Evolutionary conservation across 371 early-diverging fungal species (phyloP), one percentile per base, ranked within the genome.

Genomic region (Rhizopus sp.): DNA sequence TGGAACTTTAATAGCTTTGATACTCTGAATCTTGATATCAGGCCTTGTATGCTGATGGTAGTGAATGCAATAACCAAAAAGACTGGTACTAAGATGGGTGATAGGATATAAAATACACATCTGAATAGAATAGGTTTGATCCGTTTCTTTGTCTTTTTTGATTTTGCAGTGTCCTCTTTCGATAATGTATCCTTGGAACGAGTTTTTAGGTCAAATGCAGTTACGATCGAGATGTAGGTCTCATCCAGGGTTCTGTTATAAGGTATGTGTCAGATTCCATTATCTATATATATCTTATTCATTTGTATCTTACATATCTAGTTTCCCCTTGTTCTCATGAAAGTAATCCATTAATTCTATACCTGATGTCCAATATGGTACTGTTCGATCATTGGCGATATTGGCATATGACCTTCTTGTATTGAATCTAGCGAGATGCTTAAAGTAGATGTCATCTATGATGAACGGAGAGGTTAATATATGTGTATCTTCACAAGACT

Each of bases 351-450:
- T 62, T 29, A 67, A 55, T 34, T 78, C 70, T 46, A 88, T 75
- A 4, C 83, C 80, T n/a, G 86, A 82, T 4, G 86, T 87, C 80
- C 82, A 82, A 59, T 82, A 88, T 8, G 85, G 80, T 0, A 91
- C 90, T 1, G 85, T 82, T 9, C 83, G 79, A 65, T 93, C 93
- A 63, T 87, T 86, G 4, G 60, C 55, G 1, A 82, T 71, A 57
- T 93, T 93, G n/a, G 88, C 89, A 63, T 86, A 90, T 5, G 76
- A 40, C 1, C 78, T 46, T 46, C 81, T 77, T 58, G 86, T 84
- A 33, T 73, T 69, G 6, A 72, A 56, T 29, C 88, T 63, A 0
- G 77, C 85, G 34, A 65, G 34, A 6, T 46, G 53, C 9, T 53
- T 60, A 12, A 54, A 63, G 46, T 56, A 53, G 32, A 55, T 56